Evolutionary conservation across 2,329 filamentous ascomycete species (phyloP).

Genomic region (Curvularia sp.): DNA sequence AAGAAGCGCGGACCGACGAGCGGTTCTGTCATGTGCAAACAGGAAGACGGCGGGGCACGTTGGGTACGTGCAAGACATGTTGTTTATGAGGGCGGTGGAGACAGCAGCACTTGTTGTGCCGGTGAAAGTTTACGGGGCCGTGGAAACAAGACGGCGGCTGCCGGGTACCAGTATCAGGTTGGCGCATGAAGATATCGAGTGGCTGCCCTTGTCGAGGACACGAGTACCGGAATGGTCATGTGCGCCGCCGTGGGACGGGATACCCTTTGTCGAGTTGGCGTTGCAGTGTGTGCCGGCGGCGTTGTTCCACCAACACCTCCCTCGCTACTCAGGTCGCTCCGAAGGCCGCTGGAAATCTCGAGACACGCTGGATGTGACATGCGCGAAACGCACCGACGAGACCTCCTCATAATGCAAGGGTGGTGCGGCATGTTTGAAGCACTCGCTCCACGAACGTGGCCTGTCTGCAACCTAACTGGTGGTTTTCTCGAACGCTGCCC

Average conservation of each 20-base stretch:
- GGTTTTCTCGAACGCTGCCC: conserved; percentile 19
- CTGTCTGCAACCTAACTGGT: conserved; percentile 9
- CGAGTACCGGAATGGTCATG: conserved; percentile 17
- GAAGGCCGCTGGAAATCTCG: conserved; percentile 2
- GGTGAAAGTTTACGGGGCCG: conserved; percentile 8
- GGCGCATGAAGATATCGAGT: conserved; percentile 25
- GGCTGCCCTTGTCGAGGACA: conserved; percentile 14
- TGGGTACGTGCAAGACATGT: background rate
- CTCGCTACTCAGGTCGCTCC: background rate
- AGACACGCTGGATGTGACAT: conserved; percentile 15
- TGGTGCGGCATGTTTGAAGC: background rate
- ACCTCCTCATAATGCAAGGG: conserved; percentile 7
- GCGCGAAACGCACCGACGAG: conserved; percentile 7
- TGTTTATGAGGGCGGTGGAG: background rate
- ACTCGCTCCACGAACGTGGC: conserved; percentile 16
- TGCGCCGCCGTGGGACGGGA: conserved; percentile 1
- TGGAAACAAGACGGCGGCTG: conserved; percentile 21
- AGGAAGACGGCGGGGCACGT: background rate
- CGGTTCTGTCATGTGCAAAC: background rate
- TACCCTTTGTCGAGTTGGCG: background rate
- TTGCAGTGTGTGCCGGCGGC: background rate
- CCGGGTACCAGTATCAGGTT: conserved; percentile 16
- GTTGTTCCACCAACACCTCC: conserved; percentile 1
- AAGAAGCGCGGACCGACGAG: conserved; percentile 1
- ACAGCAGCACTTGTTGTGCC: background rate